Conservation (phyloP, 2,329 filamentous ascomycete genomes). For the Nothopassalora personata region DNA sequence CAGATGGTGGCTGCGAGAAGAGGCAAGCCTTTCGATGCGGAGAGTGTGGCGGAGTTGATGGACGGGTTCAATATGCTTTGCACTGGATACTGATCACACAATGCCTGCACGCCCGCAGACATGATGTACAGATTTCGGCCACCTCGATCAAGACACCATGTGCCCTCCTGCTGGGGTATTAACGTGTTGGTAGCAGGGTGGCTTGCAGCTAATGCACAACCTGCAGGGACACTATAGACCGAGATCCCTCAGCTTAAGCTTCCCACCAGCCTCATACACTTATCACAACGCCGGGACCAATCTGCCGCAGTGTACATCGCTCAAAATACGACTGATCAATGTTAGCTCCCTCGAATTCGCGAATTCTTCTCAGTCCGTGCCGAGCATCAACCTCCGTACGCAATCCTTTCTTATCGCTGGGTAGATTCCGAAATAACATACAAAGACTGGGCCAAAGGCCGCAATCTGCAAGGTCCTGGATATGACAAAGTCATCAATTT, state of each 20-base stretch:
- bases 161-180: no score
- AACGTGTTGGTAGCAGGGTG: not conserved
- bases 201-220: not conserved
- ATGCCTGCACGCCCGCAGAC: not conserved
- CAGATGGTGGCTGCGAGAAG: constrained; percentile 9
- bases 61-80: constrained; percentile 18
- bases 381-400: constrained; percentile 3
- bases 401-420: constrained; percentile 18
- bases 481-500: constrained; percentile 6
- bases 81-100: constrained; percentile 6
- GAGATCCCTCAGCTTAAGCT: no score
- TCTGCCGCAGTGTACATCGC: not conserved
- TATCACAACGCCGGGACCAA: not conserved
- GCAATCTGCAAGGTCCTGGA: not conserved
- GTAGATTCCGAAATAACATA: not conserved
- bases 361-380: not conserved
- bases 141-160: not conserved
- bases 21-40: constrained; percentile 12
- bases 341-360: not conserved
- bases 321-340: not conserved
- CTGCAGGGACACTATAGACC: not conserved
- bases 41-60: constrained; percentile 14
- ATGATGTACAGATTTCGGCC: not conserved
- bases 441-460: constrained; percentile 1
- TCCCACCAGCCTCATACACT: no score